Percentiles rank a stretch among this genome's conserved stretches.
Evolutionary conservation across 768 basidiomycete genomes (phyloP).

Genomic region (Leccinellum albellum): DNA sequence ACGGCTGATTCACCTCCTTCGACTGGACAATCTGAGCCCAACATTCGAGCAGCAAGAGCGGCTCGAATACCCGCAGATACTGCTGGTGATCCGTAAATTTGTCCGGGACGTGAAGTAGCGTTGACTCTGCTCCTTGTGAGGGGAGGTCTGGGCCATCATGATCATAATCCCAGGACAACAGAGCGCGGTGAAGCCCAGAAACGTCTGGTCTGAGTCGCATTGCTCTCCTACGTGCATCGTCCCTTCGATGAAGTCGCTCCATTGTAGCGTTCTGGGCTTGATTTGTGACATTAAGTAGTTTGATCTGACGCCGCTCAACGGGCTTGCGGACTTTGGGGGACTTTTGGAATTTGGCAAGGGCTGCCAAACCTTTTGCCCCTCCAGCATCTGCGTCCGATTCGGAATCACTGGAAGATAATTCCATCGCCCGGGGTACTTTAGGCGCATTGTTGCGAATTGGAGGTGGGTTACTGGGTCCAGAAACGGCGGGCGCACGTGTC

Average conservation of each 20-base stretch:
- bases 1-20: slow-evolving; percentile 59
- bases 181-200: slow-evolving; percentile 65
- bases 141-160: slow-evolving; percentile 64
- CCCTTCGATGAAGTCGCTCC: slow-evolving; percentile 51
- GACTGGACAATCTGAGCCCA: slow-evolving; percentile 85
- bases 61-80: slow-evolving; percentile 76
- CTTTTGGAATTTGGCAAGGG: slow-evolving; percentile 57
- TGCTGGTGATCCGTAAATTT: slow-evolving; percentile 60
- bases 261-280: slow-evolving; percentile 40
- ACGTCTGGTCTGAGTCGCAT: slow-evolving; percentile 82
- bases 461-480: slow-evolving; percentile 33
- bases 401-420: slow-evolving; percentile 41
- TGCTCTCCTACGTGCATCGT: slow-evolving; percentile 56
- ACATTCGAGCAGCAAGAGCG: slow-evolving; percentile 81
- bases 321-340: slow-evolving; percentile 58
- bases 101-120: slow-evolving; percentile 52
- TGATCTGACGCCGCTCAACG: slow-evolving; percentile 58
- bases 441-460: slow-evolving; percentile 10
- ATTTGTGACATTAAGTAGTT: slow-evolving; percentile 54
- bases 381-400: slow-evolving; percentile 47
- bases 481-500: slow-evolving; percentile 21
- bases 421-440: slow-evolving; percentile 6
- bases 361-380: slow-evolving; percentile 43
- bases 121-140: slow-evolving; percentile 32
- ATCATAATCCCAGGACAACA: slow-evolving; percentile 87